Conservation (phyloP, 2,329 filamentous ascomycete species). For the Emergomyces pasteurianus region DNA sequence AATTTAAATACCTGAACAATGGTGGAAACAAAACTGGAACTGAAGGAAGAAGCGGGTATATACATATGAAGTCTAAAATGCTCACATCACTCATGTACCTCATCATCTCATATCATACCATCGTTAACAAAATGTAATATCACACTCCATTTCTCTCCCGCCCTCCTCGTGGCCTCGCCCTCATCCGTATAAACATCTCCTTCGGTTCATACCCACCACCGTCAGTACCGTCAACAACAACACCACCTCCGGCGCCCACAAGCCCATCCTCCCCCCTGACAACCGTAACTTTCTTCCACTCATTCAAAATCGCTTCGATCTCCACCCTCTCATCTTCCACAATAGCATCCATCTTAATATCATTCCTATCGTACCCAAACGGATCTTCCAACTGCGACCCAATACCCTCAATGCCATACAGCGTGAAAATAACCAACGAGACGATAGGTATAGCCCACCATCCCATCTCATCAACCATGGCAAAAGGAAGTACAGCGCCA, state of each 20-base stretch:
- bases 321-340: slow-evolving; percentile 49
- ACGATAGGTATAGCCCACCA: slow-evolving; percentile 52
- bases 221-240: slow-evolving; percentile 1
- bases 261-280: slow-evolving; percentile 7
- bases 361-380: slow-evolving; percentile 53
- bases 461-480: slow-evolving; percentile 49
- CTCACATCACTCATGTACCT: background rate
- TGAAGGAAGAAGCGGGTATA: background rate
- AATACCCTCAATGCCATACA: slow-evolving; percentile 54
- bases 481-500: slow-evolving; percentile 49
- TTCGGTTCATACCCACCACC: slow-evolving; percentile 14
- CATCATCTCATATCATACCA: background rate
- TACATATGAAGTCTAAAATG: background rate
- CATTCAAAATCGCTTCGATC: slow-evolving; percentile 45
- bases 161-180: slow-evolving; percentile 6
- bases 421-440: slow-evolving; percentile 48
- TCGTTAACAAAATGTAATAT: background rate
- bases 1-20: background rate
- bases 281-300: slow-evolving; percentile 38
- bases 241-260: background rate
- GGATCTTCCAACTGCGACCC: slow-evolving; percentile 54
- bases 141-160: slow-evolving; percentile 1
- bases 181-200: slow-evolving; percentile 21
- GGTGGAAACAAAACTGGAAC: background rate
- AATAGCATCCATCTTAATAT: slow-evolving; percentile 57